Percentiles rank a stretch among this genome's conserved stretches.
Evolutionary conservation across 2,329 filamentous ascomycete genomes (phyloP).

Genomic region (Colletotrichum karsti): DNA sequence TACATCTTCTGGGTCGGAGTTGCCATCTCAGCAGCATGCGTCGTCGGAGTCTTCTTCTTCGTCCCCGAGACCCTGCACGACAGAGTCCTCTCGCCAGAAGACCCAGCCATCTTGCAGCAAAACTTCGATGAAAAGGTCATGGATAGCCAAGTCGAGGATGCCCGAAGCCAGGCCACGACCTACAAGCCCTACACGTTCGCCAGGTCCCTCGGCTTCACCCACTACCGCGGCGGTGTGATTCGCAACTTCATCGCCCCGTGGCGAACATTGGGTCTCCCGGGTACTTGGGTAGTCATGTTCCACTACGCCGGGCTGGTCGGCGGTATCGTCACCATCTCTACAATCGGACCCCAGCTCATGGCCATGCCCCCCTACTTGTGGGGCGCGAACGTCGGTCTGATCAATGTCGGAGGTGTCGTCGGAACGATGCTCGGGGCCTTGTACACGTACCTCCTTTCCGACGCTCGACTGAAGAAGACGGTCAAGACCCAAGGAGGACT

Average conservation of each 20-base stretch:
- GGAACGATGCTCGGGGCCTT: slow-evolving; percentile 38
- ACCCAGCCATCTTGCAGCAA: background rate
- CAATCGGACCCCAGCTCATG: slow-evolving; percentile 41
- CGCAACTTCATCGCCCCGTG: slow-evolving; percentile 38
- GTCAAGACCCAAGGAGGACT: slow-evolving; percentile 36
- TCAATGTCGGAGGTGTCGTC: slow-evolving; percentile 43
- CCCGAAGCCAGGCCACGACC: background rate
- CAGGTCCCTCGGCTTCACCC: slow-evolving; percentile 31
- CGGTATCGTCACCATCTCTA: slow-evolving; percentile 43
- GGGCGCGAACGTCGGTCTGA: slow-evolving; percentile 41
- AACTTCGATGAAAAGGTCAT: slow-evolving; percentile 15
- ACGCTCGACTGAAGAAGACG: slow-evolving; percentile 32
- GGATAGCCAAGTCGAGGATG: slow-evolving; percentile 7
- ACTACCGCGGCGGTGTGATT: slow-evolving; percentile 29
- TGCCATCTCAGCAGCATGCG: slow-evolving; percentile 35
- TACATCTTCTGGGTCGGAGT: slow-evolving; percentile 42
- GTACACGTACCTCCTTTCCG: slow-evolving; percentile 37
- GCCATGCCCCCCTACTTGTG: slow-evolving; percentile 41
- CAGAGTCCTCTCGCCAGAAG: slow-evolving; percentile 12
- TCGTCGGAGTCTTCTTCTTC: slow-evolving; percentile 38
- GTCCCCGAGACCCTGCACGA: slow-evolving; percentile 44
- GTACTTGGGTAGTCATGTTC: slow-evolving; percentile 45
- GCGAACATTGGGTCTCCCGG: slow-evolving; percentile 39
- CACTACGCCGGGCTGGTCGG: slow-evolving; percentile 47
- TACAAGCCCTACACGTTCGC: background rate